Base-by-base conservation (phyloP, 441 rosid genomes). In the Eutrema salsugineum region DNA sequence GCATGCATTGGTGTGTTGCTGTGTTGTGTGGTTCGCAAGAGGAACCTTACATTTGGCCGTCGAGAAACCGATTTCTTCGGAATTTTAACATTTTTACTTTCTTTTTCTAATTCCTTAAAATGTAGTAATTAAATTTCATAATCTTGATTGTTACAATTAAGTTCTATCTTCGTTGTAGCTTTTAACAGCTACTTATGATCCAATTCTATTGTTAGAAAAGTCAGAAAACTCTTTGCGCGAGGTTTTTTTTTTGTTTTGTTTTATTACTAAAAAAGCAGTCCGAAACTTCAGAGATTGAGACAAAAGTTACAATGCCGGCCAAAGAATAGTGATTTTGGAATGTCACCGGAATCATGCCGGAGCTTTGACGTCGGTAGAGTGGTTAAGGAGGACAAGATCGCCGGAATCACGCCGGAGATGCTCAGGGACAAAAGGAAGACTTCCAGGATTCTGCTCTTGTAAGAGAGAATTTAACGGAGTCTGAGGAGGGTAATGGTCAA, bases 371-470 rank as follows among this genome's bases (percentile, higher is more conserved):
- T 65, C 80, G 8, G 57, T 70, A 3, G 88, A 77, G 58, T 80
- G 74, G 48, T 86, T 64, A 32, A 72, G 40, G 43, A 85, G 78
- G 62, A 77, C 76, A 3, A 58, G n/a, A 28, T 77, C 63, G 42
- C 53, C 68, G 46, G 79, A 33, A 2, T 64, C 80, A 22, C 40
- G 62, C 38, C 50, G 50, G 72, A 76, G 72, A 65, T 77, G 67
- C 35, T 70, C 72, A 24, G 79, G 76, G 16, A 77, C 67, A 60
- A 87, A 86, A 6, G 93, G 88, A 28, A 94, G 81, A 71, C 63
- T 87, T 60, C 87, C 97, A 0, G 96, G 96, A 67, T 87, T 83
- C 69, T 89, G 86, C 81, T 94, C 97, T 79, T 83, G 86, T 80
- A 86, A 66, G 2, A 94, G 82, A 36, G 76, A 86, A 61, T 72